Conservation (phyloP, 148 eudicot species). For the Hydrangea macrophylla region DNA sequence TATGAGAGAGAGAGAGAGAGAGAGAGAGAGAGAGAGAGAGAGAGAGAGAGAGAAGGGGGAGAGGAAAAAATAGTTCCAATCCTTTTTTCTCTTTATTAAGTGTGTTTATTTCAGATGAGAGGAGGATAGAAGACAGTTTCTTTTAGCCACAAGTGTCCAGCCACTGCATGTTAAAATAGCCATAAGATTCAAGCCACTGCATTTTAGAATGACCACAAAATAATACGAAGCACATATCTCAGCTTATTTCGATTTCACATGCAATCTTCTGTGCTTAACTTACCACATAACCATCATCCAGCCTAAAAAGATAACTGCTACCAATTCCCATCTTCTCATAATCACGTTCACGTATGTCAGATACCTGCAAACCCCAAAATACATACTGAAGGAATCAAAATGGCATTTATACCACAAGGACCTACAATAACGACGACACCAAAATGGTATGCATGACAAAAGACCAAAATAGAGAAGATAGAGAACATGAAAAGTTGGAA, state of each 20-base stretch:
- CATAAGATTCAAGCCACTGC: background rate
- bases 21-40: no score
- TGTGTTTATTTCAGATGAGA: no score
- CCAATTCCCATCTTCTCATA: slow-evolving; percentile 99
- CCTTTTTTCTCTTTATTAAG: no score
- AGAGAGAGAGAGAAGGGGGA: no score
- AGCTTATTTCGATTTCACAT: background rate
- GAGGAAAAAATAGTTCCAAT: no score
- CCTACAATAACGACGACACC: background rate
- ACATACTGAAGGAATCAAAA: background rate
- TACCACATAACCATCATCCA: slow-evolving; percentile 99
- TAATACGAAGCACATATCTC: background rate
- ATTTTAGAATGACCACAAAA: background rate
- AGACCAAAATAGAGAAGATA: background rate
- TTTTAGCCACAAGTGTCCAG: no score
- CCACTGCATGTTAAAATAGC: no score
- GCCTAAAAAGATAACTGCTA: slow-evolving; percentile 95
- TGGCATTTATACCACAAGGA: background rate
- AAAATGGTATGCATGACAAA: no score
- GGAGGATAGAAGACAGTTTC: no score
- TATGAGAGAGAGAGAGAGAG: no score
- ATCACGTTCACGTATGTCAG: slow-evolving; percentile 85
- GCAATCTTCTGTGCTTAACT: slow-evolving; percentile 15
- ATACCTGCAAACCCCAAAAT: slow-evolving; percentile 48
- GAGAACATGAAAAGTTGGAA: background rate